Percentiles rank a stretch among this genome's conserved stretches.
These are phyloP conservation scores for Picea sitchensis DNA, from an alignment of 75 land plant genomes.

Conservation along the genomic window DNA sequence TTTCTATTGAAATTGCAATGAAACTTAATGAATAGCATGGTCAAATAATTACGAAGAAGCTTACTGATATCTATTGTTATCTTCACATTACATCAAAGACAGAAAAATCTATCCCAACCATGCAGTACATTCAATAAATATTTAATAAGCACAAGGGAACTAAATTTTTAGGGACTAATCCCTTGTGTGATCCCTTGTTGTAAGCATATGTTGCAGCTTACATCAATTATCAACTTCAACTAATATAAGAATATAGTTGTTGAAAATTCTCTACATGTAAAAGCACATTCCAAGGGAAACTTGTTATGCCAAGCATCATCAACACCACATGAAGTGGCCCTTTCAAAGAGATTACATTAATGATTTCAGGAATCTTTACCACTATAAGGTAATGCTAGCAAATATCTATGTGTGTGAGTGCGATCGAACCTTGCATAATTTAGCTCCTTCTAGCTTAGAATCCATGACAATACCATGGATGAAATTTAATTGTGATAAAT, in stretches of 20 bases:
- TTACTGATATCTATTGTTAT: too few relatives aligned
- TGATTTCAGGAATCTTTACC: background rate
- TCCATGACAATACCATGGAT: conserved; percentile 84
- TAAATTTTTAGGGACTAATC: too few relatives aligned
- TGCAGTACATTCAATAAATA: too few relatives aligned
- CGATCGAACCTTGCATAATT: conserved; percentile 51
- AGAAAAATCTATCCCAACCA: too few relatives aligned
- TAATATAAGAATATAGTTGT: background rate
- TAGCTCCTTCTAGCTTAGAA: conserved; percentile 83
- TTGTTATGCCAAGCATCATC: background rate
- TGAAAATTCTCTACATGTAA: background rate
- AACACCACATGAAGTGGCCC: background rate
- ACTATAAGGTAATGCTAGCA: background rate
- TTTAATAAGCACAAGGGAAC: too few relatives aligned
- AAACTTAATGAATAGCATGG: too few relatives aligned
- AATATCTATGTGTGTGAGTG: background rate
- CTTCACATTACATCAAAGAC: too few relatives aligned
- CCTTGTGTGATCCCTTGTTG: too few relatives aligned
- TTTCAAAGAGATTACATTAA: background rate
- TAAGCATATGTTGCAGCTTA: too few relatives aligned
- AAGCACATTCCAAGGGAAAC: background rate
- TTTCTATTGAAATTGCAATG: too few relatives aligned
- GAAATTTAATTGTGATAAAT: conserved; percentile 79
- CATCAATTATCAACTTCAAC: background rate
- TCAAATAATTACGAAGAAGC: too few relatives aligned